Evolutionary conservation across 2,329 filamentous ascomycete genomes (phyloP), one percentile per base, ranked within the genome.

Genomic region (Cercospora janseana): DNA sequence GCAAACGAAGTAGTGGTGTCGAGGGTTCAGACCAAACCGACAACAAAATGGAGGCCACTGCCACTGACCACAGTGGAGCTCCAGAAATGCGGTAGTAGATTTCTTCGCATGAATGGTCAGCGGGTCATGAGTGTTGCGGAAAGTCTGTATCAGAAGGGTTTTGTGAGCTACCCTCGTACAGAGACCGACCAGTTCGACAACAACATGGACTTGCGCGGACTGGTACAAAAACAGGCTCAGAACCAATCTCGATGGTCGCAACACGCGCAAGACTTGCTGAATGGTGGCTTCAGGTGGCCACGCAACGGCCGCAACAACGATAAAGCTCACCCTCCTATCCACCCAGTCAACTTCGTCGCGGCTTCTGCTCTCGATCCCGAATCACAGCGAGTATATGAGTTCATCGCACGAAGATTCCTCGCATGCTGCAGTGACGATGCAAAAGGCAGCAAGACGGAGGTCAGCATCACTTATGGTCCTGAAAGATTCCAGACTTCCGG

Each of bases 351-450:
- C n/a, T 94, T 88, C 65, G 88, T 86, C 4, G 79, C 80, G 1
- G 79, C 84, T 0, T 67, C 58, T 7, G 75, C 75, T 0, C 80
- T 89, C 3, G 74, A 80, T 16, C 81, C 76, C 47, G 76, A 82
- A 1, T 77, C 86, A 45, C 81, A 79, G 45, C 83, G 83, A 18
- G 79, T 98, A 2, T 96, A 97, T 66, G 92, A 97, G 67, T 95
- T 97, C 60, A 85, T 98, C 7, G 85, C 87, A 16, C 85, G 93
- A 1, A 85, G 92, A 1, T 98, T 98, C 67, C 79, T 98, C 16
- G 93, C 92, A 4, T 97, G 92, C 68, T 98, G 93, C 69, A 94
- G 92, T 4, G 87, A 95, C 51, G 93, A 98, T 68, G 93, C 93
- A 18, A 84, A 87, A 62, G 93, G 93, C 43, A 80, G 88, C 68